phyloP scores from a whole-genome alignment of 495 filamentous ascomycete species.

The Podospora didyma region DNA sequence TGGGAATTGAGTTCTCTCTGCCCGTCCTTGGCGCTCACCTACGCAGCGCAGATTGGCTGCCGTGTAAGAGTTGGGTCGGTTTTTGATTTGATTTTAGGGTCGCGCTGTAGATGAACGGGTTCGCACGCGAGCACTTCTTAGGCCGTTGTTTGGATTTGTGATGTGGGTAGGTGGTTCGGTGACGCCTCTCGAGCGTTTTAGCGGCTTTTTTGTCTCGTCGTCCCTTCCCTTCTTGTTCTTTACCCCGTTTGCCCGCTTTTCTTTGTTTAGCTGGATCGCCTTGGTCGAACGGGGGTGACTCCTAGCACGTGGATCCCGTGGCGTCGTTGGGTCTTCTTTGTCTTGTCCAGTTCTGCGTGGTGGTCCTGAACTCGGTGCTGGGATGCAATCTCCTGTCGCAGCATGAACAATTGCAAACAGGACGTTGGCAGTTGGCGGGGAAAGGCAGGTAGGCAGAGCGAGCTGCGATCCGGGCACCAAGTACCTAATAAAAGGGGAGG shows the following conservation, averaged over 20 bases:
- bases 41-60: neutral
- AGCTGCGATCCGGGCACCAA: conserved; percentile 21
- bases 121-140: neutral
- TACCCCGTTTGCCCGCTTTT: neutral
- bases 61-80: neutral
- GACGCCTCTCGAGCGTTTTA: neutral
- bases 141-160: neutral
- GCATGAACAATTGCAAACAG: conserved; percentile 12
- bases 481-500: conserved; percentile 19
- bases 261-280: conserved; percentile 12
- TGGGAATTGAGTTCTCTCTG: conserved; percentile 3
- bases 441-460: conserved; percentile 15
- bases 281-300: neutral
- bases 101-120: neutral
- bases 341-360: conserved; percentile 1
- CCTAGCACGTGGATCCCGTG: neutral
- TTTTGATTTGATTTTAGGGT: neutral
- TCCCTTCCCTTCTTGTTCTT: neutral
- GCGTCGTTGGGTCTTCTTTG: conserved; percentile 13
- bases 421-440: conserved; percentile 15
- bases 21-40: conserved; percentile 1
- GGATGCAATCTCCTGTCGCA: conserved; percentile 5
- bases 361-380: neutral
- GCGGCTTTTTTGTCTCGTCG: neutral
- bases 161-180: neutral